These are phyloP conservation scores for Picea mariana DNA, from an alignment of 83 land plant species.

Conservation along the genomic window DNA sequence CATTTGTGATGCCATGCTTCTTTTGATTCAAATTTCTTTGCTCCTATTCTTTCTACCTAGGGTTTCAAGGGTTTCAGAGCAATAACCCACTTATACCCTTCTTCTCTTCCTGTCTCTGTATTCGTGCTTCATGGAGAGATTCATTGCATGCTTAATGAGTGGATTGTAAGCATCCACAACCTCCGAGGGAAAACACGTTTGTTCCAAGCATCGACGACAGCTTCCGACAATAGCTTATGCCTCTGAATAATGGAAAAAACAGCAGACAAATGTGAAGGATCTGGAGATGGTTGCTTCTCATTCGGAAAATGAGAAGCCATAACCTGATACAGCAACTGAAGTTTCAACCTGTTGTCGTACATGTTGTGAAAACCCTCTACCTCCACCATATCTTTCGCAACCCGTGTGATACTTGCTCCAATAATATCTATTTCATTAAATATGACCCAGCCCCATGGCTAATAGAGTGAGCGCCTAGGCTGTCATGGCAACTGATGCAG, in stretches of 20 bases:
- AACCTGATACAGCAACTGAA: slow-evolving; percentile 30
- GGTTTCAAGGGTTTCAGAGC: no score
- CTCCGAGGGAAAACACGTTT: slow-evolving; percentile 59
- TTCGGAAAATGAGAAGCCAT: slow-evolving; percentile 29
- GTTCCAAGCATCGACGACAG: no score
- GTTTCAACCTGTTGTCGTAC: slow-evolving; percentile 40
- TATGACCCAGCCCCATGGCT: slow-evolving; percentile 48
- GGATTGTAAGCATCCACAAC: slow-evolving; percentile 76
- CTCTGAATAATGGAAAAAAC: no score
- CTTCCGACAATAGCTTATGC: no score
- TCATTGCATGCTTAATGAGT: slow-evolving; percentile 90
- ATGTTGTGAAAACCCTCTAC: slow-evolving; percentile 33
- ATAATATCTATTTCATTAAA: no score
- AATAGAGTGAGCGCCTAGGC: slow-evolving; percentile 65
- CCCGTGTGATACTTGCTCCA: neutral
- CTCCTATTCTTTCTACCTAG: no score
- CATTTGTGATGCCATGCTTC: no score
- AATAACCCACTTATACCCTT: no score
- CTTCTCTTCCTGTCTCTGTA: slow-evolving; percentile 16
- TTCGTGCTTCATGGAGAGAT: slow-evolving; percentile 81
- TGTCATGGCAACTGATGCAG: slow-evolving; percentile 44
- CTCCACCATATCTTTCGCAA: neutral
- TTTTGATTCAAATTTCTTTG: no score
- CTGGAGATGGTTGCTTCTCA: no score
- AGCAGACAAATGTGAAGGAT: slow-evolving; percentile 30